Base-by-base conservation (phyloP, 129 eudicot genomes). In the Flaveria bidentis region DNA sequence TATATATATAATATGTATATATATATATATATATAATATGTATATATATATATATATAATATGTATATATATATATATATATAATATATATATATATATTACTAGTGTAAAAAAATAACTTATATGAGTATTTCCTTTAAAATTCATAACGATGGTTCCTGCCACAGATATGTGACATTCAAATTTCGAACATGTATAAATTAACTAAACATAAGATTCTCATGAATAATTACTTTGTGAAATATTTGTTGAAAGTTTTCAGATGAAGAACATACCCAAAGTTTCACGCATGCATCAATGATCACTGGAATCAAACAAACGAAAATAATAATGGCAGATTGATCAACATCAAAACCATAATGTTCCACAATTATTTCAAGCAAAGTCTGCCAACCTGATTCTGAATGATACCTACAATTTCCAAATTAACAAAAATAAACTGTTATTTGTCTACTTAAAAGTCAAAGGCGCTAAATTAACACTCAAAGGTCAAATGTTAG, bases 321-420 rank as follows among this genome's bases (percentile, higher is more conserved):
- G 67, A 91, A 95, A 55, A 91, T 79, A 22, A 93, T 85, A 66
- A 95, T 84, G 77, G 90, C 88, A 76, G 96, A 79, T 73, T 86
- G 83, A 83, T 95, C 99, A 58, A 87, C 91, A 72, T 91, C 99
- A 74, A 95, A 11, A 56, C 97, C 97, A 51, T 91, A 95, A 85
- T 95, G 99, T 86, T 95, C 99, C 55, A 91, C 83, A 28, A 91
- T 33, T 65, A 89, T 72, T 81, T 95, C 99, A 18, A 87, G 72
- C 85, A 91, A 79, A 10, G 97, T 89, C 82, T 89, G 87, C 99
- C 99, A 95, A 57, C 99, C 99, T 18, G 88, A 82, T 83, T 91
- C 99, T 36, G 99, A 95, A 87, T 95, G 99, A 80, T 91, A 95
- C 84, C 98, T 94, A 84, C 75, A 87, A 12, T 79, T 71, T 49